These are phyloP conservation scores for Fusarium sp. DNA, from an alignment of 2,329 filamentous ascomycete genomes.

Conservation along the genomic window DNA sequence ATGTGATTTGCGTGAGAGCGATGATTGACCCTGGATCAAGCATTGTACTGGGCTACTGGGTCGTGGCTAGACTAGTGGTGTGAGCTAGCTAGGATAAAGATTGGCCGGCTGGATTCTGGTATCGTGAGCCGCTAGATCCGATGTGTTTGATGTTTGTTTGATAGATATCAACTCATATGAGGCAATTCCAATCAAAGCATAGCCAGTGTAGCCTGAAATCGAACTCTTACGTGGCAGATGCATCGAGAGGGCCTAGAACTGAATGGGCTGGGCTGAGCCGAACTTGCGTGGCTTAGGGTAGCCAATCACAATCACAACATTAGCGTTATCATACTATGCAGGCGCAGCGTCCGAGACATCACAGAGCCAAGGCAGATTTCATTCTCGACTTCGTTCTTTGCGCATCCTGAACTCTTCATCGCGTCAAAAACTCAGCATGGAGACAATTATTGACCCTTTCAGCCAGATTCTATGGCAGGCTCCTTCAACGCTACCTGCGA, in stretches of 20 bases:
- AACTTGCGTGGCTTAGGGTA: not conserved
- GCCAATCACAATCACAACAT: not conserved
- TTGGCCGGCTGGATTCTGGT: no score
- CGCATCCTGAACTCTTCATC: rapidly evolving
- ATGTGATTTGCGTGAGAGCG: not conserved
- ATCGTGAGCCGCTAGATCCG: not conserved
- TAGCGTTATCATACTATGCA: not conserved
- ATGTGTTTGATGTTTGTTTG: rapidly evolving
- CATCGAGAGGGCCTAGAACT: not conserved
- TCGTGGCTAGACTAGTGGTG: not conserved
- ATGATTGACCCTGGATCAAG: not conserved
- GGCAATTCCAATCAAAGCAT: not conserved
- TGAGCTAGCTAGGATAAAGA: rapidly evolving
- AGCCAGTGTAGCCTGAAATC: not conserved
- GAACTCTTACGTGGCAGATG: not conserved
- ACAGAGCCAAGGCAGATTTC: not conserved
- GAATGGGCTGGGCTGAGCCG: not conserved
- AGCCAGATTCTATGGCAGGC: not conserved
- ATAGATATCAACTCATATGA: not conserved
- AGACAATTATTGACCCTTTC: not conserved
- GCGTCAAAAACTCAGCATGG: rapidly evolving
- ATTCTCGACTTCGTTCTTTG: rapidly evolving
- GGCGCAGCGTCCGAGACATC: not conserved
- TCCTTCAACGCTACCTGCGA: rapidly evolving
- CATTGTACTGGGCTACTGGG: not conserved